Percentiles rank a stretch among this genome's conserved stretches.
Conservation (phyloP, 2,329 filamentous ascomycete genomes). For the Apiospora koreana region DNA sequence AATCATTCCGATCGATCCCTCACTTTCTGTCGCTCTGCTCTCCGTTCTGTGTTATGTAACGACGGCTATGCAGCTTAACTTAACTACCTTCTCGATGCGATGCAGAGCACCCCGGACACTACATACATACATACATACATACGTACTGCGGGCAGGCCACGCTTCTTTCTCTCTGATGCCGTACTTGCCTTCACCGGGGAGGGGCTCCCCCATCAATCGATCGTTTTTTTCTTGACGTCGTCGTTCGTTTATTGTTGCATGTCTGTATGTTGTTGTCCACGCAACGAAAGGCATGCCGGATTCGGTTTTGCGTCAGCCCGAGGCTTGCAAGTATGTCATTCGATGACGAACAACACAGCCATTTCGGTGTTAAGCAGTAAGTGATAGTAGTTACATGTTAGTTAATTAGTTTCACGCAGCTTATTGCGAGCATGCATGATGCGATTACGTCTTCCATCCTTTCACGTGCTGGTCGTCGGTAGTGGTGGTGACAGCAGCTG, state of each 20-base stretch:
- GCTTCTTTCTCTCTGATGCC: neutral
- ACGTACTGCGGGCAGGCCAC: neutral
- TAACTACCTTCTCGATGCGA: constrained; percentile 5
- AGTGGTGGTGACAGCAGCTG: neutral
- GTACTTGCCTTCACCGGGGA: neutral
- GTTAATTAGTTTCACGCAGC: neutral
- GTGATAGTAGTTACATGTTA: neutral
- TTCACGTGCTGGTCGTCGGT: neutral
- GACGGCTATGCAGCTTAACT: neutral
- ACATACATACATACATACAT: neutral
- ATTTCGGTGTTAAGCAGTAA: neutral
- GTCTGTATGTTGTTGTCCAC: neutral
- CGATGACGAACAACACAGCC: neutral
- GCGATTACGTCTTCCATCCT: neutral
- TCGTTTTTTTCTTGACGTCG: neutral
- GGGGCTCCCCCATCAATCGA: neutral
- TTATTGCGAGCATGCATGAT: neutral
- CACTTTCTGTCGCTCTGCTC: neutral
- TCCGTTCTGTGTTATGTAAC: neutral
- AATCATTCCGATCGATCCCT: neutral
- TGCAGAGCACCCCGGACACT: neutral
- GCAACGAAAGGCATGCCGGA: neutral
- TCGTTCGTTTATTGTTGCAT: constrained; percentile 5
- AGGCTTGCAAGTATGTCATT: neutral
- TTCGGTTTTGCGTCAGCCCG: neutral